Percentiles rank a stretch among this genome's conserved stretches.
Evolutionary conservation across 768 basidiomycete genomes (phyloP).

Genomic region (Hebeloma cylindrosporum): DNA sequence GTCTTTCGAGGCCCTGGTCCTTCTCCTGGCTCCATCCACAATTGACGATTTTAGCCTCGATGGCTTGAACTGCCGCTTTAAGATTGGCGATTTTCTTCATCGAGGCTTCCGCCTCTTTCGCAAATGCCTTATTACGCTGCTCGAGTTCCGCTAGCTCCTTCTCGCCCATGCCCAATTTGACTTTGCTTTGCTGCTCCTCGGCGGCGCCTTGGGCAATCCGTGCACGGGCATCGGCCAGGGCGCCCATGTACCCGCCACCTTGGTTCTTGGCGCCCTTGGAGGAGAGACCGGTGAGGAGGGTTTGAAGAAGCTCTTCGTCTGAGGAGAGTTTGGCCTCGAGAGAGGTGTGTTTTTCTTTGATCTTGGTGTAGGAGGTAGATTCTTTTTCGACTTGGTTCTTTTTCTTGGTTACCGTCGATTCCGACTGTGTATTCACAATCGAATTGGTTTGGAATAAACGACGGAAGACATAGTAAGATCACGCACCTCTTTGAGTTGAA

Average conservation of each 20-base stretch:
- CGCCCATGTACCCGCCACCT: conserved; percentile 93
- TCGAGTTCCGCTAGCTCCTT: conserved; percentile 80
- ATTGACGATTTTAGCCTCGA: conserved; percentile 50
- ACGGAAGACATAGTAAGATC: background rate
- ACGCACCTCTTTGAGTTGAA: conserved; percentile 62
- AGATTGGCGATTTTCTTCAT: conserved; percentile 63
- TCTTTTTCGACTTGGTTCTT: conserved; percentile 56
- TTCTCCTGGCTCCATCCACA: conserved; percentile 79
- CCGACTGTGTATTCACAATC: conserved; percentile 45
- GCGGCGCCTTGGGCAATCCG: conserved; percentile 74
- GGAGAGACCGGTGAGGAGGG: conserved; percentile 88
- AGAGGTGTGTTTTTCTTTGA: conserved; percentile 69
- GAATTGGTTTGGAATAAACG: background rate
- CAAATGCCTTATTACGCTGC: conserved; percentile 76
- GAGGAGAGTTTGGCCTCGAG: conserved; percentile 62
- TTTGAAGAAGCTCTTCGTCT: conserved; percentile 92
- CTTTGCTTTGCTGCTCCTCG: conserved; percentile 80
- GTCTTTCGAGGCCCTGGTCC: conserved; percentile 57
- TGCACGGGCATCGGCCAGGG: conserved; percentile 82
- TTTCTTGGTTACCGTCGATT: conserved; percentile 57
- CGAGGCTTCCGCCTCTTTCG: conserved; percentile 80
- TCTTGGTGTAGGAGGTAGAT: conserved; percentile 50
- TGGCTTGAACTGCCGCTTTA: conserved; percentile 55
- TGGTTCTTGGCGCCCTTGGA: conserved; percentile 62
- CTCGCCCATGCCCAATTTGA: conserved; percentile 73